phyloP scores from a whole-genome alignment of 2,329 filamentous ascomycete genomes.

The Annulohypoxylon truncatum region DNA sequence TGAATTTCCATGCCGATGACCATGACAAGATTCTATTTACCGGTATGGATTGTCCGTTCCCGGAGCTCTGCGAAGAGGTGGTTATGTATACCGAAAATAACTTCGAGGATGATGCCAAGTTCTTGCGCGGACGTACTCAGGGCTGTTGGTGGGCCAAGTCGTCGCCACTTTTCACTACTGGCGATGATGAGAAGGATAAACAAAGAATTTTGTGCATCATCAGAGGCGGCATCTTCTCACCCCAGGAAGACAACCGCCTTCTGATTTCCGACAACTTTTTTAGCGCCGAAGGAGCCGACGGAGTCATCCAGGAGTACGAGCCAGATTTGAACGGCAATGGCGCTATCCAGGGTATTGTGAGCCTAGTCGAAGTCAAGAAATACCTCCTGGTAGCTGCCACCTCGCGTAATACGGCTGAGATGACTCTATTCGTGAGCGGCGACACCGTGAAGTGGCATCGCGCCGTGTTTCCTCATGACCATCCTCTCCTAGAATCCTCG shows the following conservation, averaged over 20 bases:
- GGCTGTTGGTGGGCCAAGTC: slow-evolving; percentile 91
- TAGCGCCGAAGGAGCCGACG: slow-evolving; percentile 59
- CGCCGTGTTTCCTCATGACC: slow-evolving; percentile 85
- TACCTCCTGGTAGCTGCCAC: slow-evolving; percentile 87
- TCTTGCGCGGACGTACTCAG: slow-evolving; percentile 74
- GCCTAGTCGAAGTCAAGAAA: slow-evolving; percentile 84
- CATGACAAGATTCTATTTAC: slow-evolving; percentile 88
- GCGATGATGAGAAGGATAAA: slow-evolving; percentile 72
- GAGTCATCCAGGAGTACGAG: slow-evolving; percentile 72
- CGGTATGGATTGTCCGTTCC: slow-evolving; percentile 73
- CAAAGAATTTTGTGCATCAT: slow-evolving; percentile 85
- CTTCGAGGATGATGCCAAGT: slow-evolving; percentile 75
- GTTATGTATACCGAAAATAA: slow-evolving; percentile 85
- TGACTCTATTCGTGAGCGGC: slow-evolving; percentile 89
- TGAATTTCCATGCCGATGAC: slow-evolving; percentile 87
- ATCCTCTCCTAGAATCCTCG: slow-evolving; percentile 82
- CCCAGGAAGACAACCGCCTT: slow-evolving; percentile 80
- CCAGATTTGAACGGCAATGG: slow-evolving; percentile 79
- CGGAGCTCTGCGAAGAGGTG: slow-evolving; percentile 67
- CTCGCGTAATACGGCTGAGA: slow-evolving; percentile 84
- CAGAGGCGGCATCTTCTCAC: slow-evolving; percentile 75
- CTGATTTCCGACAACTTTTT: slow-evolving; percentile 89
- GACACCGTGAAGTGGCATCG: slow-evolving; percentile 90
- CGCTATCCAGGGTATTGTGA: slow-evolving; percentile 82
- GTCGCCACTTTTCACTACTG: slow-evolving; percentile 77